Percentiles rank a stretch among this genome's conserved stretches.
Conservation (phyloP, 176 grass and related monocot genomes). For the Carex parvula region DNA sequence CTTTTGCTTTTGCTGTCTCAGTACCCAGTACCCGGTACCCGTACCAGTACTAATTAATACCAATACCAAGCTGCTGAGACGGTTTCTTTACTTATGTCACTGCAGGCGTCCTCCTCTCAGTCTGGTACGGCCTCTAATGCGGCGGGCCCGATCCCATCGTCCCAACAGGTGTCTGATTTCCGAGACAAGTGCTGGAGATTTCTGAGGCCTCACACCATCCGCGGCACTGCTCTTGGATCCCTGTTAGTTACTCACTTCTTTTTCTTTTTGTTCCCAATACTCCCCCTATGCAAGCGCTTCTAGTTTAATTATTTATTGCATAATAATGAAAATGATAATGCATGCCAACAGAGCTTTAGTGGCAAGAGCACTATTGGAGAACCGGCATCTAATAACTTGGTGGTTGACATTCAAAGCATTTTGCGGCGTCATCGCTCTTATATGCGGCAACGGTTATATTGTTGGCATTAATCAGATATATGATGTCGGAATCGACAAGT, state of each 20-base stretch:
- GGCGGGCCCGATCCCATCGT: constrained; percentile 40
- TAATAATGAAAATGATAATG: neutral
- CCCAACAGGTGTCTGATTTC: constrained; percentile 49
- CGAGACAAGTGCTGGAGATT: constrained; percentile 92
- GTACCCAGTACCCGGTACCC: neutral
- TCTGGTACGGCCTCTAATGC: constrained; percentile 27
- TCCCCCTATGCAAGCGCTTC: neutral
- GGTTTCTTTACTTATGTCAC: too few relatives aligned
- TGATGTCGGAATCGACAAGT: constrained; percentile 97
- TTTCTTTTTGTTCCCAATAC: neutral
- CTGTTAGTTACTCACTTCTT: constrained; percentile 40
- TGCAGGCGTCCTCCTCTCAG: constrained; percentile 48
- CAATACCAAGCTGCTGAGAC: neutral
- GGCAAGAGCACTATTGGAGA: constrained; percentile 87
- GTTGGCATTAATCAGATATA: constrained; percentile 99
- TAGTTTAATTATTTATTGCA: neutral
- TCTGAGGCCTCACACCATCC: constrained; percentile 89
- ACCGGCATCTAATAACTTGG: constrained; percentile 79
- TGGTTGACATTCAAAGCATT: constrained; percentile 74
- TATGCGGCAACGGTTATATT: constrained; percentile 93
- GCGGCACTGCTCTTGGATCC: constrained; percentile 93
- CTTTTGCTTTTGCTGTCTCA: neutral
- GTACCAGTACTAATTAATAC: neutral
- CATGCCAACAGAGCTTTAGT: constrained; percentile 66
- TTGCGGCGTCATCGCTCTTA: constrained; percentile 56